Evolutionary conservation across 495 filamentous ascomycete species (phyloP).

Genomic region (Gamarada debralockiae): DNA sequence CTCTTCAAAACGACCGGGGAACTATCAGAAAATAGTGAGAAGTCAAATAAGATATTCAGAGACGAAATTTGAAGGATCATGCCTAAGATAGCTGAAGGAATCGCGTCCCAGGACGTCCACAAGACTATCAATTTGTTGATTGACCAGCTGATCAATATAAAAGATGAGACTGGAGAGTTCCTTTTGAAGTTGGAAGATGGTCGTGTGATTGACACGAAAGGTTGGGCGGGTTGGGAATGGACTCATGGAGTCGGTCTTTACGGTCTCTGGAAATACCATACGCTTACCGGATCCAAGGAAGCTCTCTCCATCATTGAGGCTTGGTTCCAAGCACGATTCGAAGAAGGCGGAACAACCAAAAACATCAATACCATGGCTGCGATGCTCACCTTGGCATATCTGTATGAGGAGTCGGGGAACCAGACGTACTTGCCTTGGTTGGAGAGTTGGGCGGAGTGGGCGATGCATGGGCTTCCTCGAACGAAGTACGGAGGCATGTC

Average conservation of each 20-base stretch:
- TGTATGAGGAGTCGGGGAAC: conserved; percentile 64
- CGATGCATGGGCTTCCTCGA: conserved; percentile 64
- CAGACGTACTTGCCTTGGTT: conserved; percentile 62
- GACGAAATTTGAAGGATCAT: conserved; percentile 64
- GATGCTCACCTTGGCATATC: conserved; percentile 65
- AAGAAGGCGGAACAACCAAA: conserved; percentile 66
- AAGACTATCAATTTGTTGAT: conserved; percentile 56
- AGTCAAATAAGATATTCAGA: conserved; percentile 78
- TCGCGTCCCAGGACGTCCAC: conserved; percentile 38
- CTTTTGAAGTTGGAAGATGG: conserved; percentile 62
- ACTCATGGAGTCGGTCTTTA: conserved; percentile 75
- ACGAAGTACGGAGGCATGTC: conserved; percentile 71
- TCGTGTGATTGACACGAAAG: conserved; percentile 74
- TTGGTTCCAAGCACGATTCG: conserved; percentile 64
- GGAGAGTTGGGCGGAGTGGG: conserved; percentile 72
- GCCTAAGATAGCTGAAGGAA: background rate
- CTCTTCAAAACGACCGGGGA: background rate
- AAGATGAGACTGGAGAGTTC: conserved; percentile 65
- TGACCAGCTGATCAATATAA: conserved; percentile 64
- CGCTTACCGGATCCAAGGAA: conserved; percentile 49
- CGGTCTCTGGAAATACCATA: conserved; percentile 72
- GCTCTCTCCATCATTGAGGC: conserved; percentile 56
- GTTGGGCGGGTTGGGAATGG: conserved; percentile 78
- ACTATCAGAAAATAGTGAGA: conserved; percentile 31
- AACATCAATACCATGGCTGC: conserved; percentile 80